These are phyloP conservation scores for Lobosporangium transversale DNA, from an alignment of 192 early-diverging fungal species.

Conservation along the genomic window DNA sequence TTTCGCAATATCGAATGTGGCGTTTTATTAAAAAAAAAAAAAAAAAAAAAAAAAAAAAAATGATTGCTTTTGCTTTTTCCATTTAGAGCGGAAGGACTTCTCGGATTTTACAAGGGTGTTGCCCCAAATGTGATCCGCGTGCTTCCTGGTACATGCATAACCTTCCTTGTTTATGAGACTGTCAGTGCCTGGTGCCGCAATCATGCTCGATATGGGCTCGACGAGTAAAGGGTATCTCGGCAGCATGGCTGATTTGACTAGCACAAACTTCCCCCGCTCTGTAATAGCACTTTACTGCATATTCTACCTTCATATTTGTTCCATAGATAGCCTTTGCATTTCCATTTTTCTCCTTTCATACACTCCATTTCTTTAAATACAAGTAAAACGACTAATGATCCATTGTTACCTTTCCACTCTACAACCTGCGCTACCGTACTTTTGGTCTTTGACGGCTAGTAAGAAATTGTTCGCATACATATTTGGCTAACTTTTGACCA, in stretches of 20 bases:
- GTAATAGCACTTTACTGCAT: not conserved
- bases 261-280: not conserved
- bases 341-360: conserved; percentile 2
- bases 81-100: conserved; percentile 73
- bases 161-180: conserved; percentile 96
- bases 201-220: conserved; percentile 55
- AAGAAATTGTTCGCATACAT: too few species aligned
- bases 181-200: conserved; percentile 69
- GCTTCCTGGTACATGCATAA: conserved; percentile 92
- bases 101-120: conserved; percentile 93
- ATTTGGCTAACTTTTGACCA: too few species aligned
- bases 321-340: not conserved
- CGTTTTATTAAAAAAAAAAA: too few species aligned
- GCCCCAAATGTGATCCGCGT: conserved; percentile 89
- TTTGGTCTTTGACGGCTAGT: too few species aligned
- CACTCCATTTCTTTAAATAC: not conserved
- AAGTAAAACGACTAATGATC: too few species aligned
- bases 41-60: not conserved
- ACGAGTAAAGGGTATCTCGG: conserved; percentile 3
- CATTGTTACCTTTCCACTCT: too few species aligned
- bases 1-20: not conserved
- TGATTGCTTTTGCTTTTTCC: conserved; percentile 7
- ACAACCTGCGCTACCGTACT: too few species aligned
- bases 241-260: not conserved
- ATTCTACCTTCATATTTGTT: not conserved